Base-by-base conservation (phyloP, 768 basidiomycete genomes). In the Boletus patriciae region DNA sequence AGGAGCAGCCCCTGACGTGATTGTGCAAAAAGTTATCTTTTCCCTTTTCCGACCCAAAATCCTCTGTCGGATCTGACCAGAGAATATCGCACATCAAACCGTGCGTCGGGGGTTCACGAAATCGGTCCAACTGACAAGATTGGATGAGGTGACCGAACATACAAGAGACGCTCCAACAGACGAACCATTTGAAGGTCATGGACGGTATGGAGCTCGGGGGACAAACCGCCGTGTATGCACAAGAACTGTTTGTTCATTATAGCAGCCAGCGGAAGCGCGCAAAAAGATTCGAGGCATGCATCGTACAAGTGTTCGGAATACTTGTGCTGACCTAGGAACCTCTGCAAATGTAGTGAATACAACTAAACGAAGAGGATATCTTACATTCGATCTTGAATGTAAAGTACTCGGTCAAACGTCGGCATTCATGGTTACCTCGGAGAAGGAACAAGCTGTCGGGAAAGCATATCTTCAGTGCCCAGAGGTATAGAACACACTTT, bases 181-280 rank as follows among this genome's bases (percentile, higher is more conserved):
- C 83, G 57, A 50, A 87, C 86, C 50, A 67, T 69, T 48, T 86
- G 78, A 23, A 89, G 76, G 63, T 89, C 87, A 55, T 88, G 84
- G 18, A 88, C 70, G 0, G 86, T 87, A 45, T 84, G 75, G 8
- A 89, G 70, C 66, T 88, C 87, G 0, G 87, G 87, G 0, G 83
- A 85, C n/a, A 88, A 72, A 18, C 87, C 87, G 34, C 87, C 87
- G 50, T 89, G 87, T 50, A 88, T 86, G 68, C 87, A 89, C 58
- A 89, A 74, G 73, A 89, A 89, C 66, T 89, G 87, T 66, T 87
- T 87, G 76, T 88, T 88, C 87, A 89, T 88, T 66, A 89, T 77
- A 27, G 87, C 87, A 2, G 87, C 87, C 6, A 89, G 75, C 1
- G 87, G 87, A 4, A 89, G 78, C 6, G 83, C 78, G 65, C 86